Evolutionary conservation across 106 monocot species (phyloP), one percentile per base, ranked within the genome.

Genomic region (Dioscorea dumetorum): DNA sequence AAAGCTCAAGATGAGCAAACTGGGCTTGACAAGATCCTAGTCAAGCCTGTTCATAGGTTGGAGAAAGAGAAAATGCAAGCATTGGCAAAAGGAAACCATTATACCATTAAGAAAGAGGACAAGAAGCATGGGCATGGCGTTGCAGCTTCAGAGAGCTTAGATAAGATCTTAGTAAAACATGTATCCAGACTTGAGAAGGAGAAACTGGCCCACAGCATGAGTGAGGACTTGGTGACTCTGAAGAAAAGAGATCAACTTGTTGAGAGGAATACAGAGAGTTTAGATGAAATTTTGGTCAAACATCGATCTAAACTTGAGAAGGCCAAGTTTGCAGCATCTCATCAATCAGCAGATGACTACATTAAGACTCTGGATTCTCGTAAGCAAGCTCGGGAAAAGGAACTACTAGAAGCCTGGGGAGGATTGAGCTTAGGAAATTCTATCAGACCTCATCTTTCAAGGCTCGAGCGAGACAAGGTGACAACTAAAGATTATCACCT

Each of bases 371-470:
- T 34, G 11, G 56, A 71, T 77, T 22, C 73, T 67, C 81, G 83
- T 12, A 67, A 61, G 51, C 72, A 80, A 78, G 83, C 78, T 58
- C 86, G 83, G 53, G 86, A 91, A 60, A 84, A 53, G 63, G 91
- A 91, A 67, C 49, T 95, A 77, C 83, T 72, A 60, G 86, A 95
- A 72, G 83, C 83, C 62, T 95, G 95, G 95, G 91, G 95, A 74
- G 91, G 91, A 32, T 54, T 91, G 69, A 88, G 95, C 68, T 80
- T 95, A 66, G 86, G 78, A 21, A 91, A 86, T 73, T 86, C 86
- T 24, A 75, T 95, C 4, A 61, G 50, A 24, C 91, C 88, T 18
- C 81, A 78, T 80, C 49, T 86, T 24, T 91, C 95, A n/a, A 88
- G 79, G 77, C 82, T 94, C 31, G 93, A 89, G 72, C 63, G 67